A percentile compares a stretch with the other conserved stretches of the same genome.
These are phyloP conservation scores for Schizophyllum amplum DNA, from an alignment of 1,284 basidiomycete genomes.

Conservation along the genomic window DNA sequence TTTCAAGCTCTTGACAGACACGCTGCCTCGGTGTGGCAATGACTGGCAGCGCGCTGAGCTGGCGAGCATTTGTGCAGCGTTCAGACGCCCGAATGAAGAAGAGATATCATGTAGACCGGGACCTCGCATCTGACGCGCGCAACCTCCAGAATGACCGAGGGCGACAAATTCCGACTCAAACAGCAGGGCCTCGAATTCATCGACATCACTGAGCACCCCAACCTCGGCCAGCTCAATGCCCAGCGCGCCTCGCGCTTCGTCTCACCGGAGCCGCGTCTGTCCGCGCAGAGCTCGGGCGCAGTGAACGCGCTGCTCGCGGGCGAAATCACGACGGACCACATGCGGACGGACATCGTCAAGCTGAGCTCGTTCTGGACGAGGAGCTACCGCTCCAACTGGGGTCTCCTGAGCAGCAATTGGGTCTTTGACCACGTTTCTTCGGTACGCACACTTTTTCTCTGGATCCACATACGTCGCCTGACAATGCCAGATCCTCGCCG, in stretches of 20 bases:
- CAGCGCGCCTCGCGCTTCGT: not conserved
- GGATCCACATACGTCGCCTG: not conserved
- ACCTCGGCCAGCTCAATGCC: not conserved
- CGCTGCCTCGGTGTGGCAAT: too few relatives aligned
- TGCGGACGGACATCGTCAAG: not conserved
- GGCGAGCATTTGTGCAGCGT: too few relatives aligned
- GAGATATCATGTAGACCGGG: too few relatives aligned
- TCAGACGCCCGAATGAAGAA: too few relatives aligned
- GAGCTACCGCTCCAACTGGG: not conserved
- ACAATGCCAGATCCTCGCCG: not conserved
- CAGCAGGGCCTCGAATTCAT: not conserved
- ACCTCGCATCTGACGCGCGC: too few relatives aligned
- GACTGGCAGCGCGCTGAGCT: too few relatives aligned
- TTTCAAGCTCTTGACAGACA: too few relatives aligned
- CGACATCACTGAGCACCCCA: not conserved
- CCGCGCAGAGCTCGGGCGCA: not conserved
- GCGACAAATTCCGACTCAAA: not conserved
- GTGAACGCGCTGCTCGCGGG: not conserved
- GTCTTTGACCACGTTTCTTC: not conserved
- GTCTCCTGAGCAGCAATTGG: not conserved
- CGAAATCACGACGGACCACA: not conserved
- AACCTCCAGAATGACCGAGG: not conserved
- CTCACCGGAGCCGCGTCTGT: not conserved
- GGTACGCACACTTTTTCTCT: not conserved
- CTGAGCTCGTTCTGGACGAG: not conserved